Evolutionary conservation across 1,139 yeast species (phyloP), one percentile per base, ranked within the genome.

Genomic region (Yamadazyma trypodendri): DNA sequence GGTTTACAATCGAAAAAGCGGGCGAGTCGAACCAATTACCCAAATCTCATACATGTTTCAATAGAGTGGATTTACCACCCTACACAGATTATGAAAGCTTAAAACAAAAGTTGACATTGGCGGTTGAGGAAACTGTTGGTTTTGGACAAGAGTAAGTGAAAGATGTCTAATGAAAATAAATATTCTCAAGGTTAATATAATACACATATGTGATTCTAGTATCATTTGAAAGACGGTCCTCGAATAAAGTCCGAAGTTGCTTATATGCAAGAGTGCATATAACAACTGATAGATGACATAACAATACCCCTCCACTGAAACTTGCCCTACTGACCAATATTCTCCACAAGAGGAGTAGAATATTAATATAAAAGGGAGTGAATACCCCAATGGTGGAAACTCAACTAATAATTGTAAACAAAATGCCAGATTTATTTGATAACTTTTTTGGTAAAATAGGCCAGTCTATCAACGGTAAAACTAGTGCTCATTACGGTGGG

Each of bases 1-100:
- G 97, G 58, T 94, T 94, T 61, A 92, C 98, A 6, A 90, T 92
- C 61, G 98, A 94, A 63, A 90, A 89, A 63, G 97, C 97, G 6
- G 98, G 98, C 41, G 97, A 92, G 59, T 60, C 85, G 27, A 83
- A 83, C 55, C 96, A 90, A 67, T 75, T 92, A 54, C 99, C 99
- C 34, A 92, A 92, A 63, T 85, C 96, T 18, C 98, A 94, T 60
- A 88, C 96, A 9, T 88, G 96, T 73, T 88, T 88, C 74, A 88
- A 88, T 68, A 81, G 96, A 65, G 94, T 88, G 40, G 96, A 88
- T 64, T 74, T 88, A 57, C 96, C 96, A 23, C 89, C 88, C 35
- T 88, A 88, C 59, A 72, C 72, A 38, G 84, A 81, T 56, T 84
- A 74, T 56, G 94, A 83, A 36, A 74, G 84, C 37, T 66, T 88